These are phyloP conservation scores for Camelina laxa DNA, from an alignment of 345 rosid species.

Conservation along the genomic window DNA sequence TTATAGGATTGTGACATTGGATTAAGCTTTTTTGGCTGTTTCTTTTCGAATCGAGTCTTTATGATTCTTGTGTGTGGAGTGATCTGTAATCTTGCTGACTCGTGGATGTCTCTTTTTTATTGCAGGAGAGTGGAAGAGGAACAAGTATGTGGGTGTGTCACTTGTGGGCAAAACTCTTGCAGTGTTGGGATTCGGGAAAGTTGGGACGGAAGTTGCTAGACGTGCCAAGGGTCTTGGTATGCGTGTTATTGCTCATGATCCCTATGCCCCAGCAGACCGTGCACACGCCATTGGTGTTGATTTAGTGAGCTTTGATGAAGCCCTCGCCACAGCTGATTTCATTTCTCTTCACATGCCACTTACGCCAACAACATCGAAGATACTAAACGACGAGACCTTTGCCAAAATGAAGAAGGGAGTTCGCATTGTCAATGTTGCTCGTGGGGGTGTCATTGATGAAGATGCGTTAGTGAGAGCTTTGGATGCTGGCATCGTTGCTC, in stretches of 20 bases:
- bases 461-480: slow-evolving; percentile 85
- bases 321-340: slow-evolving; percentile 77
- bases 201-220: slow-evolving; percentile 88
- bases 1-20: not conserved
- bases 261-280: slow-evolving; percentile 88
- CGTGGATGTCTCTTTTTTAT: not conserved
- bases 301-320: slow-evolving; percentile 80
- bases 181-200: slow-evolving; percentile 87
- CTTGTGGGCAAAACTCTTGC: slow-evolving; percentile 88
- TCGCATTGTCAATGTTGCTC: slow-evolving; percentile 85
- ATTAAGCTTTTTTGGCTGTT: not conserved
- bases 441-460: slow-evolving; percentile 92
- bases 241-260: slow-evolving; percentile 90
- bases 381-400: slow-evolving; percentile 78
- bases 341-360: slow-evolving; percentile 91
- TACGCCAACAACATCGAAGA: slow-evolving; percentile 72
- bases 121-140: slow-evolving; percentile 83
- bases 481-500: slow-evolving; percentile 85
- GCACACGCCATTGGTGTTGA: slow-evolving; percentile 87
- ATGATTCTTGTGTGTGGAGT: slow-evolving; percentile 15
- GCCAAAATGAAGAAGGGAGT: slow-evolving; percentile 94
- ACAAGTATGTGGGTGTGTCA: slow-evolving; percentile 86
- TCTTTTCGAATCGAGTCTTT: not conserved
- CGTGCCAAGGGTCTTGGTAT: slow-evolving; percentile 93
- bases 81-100: not conserved